Base-by-base conservation (phyloP, 768 basidiomycete species). In the Rhodotorula toruloides region DNA sequence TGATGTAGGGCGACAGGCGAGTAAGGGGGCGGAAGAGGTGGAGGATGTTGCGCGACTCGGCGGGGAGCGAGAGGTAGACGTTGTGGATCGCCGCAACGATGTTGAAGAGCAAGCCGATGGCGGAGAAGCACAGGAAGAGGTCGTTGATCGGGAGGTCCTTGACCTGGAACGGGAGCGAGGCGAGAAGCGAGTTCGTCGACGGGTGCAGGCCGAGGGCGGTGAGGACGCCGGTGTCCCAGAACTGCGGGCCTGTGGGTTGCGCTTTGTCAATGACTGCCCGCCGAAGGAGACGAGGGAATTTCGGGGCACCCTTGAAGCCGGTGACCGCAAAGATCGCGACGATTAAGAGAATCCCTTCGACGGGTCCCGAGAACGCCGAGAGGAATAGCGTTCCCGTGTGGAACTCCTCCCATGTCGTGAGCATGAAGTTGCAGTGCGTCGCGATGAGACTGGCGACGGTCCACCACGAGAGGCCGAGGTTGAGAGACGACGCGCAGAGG, bases 381-480 rank as follows among this genome's bases (percentile, higher is more conserved):
- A 99, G 86, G 80, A 86, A 99, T 22, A 98, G 81, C 70, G 88
- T 86, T 34, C 93, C 90, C 3, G 93, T 97, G 72, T 97, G 88
- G 74, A 89, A 91, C 77, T 94, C 84, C 71, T 87, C 86, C 87
- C 87, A 89, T 22, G 88, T 90, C 7, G 87, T 87, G 27, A 89
- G 80, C 77, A 89, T 89, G 74, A 90, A 90, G 76, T 87, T 89
- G 67, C 84, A 85, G 46, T 88, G 78, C 0, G 86, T 85, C 1
- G 86, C 86, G 17, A 86, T 81, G 76, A 93, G 90, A 1, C 88
- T 88, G 1, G 88, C 84, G 40, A 98, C 87, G 0, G 92, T 97
- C 94, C 92, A 98, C 92, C 96, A 98, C 0, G 90, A 91, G 27
- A 92, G 82, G 19, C 90, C 91, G 29, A 97, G 82, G 72, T 94